phyloP scores from a whole-genome alignment of 2,329 filamentous ascomycete genomes.

The Hyphodiscus sp. region DNA sequence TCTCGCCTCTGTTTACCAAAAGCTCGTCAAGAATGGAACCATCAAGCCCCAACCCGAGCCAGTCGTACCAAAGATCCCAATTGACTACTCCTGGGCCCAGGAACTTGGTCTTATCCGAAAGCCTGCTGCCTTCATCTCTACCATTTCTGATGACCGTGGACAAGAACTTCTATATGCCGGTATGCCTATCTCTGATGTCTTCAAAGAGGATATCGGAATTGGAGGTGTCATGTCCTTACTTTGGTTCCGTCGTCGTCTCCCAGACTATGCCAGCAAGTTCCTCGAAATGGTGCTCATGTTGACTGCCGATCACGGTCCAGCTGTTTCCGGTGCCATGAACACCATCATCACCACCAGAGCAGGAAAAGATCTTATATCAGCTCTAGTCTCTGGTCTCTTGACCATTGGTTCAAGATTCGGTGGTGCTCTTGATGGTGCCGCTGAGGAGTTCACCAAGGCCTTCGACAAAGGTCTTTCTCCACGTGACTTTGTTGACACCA shows the following conservation, averaged over 20 bases:
- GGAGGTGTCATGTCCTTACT: slow-evolving; percentile 99
- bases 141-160: slow-evolving; percentile 98
- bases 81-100: slow-evolving; percentile 99
- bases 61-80: slow-evolving; percentile 95
- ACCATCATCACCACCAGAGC: slow-evolving; percentile 99
- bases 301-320: slow-evolving; percentile 97
- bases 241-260: slow-evolving; percentile 98
- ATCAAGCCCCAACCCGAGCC: slow-evolving; percentile 86
- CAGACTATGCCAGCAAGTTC: slow-evolving; percentile 96
- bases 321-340: slow-evolving; percentile 99
- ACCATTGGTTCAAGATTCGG: slow-evolving; percentile 98
- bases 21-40: slow-evolving; percentile 75
- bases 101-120: slow-evolving; percentile 99
- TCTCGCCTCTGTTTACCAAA: slow-evolving; percentile 78
- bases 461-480: slow-evolving; percentile 97
- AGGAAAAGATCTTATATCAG: slow-evolving; percentile 95
- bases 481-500: slow-evolving; percentile 96
- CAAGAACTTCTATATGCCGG: slow-evolving; percentile 98
- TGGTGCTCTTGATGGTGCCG: slow-evolving; percentile 95
- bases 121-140: slow-evolving; percentile 98
- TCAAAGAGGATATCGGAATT: slow-evolving; percentile 97
- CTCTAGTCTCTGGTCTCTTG: slow-evolving; percentile 90
- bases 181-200: slow-evolving; percentile 99
- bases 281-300: slow-evolving; percentile 99
- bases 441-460: slow-evolving; percentile 96